phyloP scores from a whole-genome alignment of 306 rosid genomes.

The Vigna angularis region DNA sequence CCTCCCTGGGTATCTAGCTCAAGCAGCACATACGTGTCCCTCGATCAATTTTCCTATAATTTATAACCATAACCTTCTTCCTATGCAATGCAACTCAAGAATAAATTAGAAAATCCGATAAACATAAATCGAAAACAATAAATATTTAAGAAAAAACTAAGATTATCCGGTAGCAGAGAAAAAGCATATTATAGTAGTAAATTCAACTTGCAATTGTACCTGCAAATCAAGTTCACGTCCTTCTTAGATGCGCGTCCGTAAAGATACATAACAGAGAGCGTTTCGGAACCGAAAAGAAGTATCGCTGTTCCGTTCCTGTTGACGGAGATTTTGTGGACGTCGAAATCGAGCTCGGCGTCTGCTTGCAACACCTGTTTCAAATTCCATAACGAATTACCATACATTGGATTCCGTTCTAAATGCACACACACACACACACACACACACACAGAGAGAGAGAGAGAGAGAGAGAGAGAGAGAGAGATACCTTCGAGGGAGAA shows the following conservation, averaged over 20 bases:
- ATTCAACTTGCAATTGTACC: slow-evolving; percentile 52
- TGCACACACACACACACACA: too few relatives aligned
- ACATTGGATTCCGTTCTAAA: background rate
- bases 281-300: slow-evolving; percentile 70
- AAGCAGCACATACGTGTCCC: background rate
- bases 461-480: background rate
- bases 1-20: background rate
- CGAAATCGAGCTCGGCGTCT: slow-evolving; percentile 62
- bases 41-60: background rate
- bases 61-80: slow-evolving; percentile 19
- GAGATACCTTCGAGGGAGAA: slow-evolving; percentile 76
- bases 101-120: slow-evolving; percentile 7
- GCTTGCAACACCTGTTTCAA: slow-evolving; percentile 72
- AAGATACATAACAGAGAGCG: slow-evolving; percentile 75
- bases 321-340: slow-evolving; percentile 70
- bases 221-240: slow-evolving; percentile 71
- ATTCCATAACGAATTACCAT: slow-evolving; percentile 25
- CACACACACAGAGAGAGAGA: background rate
- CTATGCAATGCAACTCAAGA: slow-evolving; percentile 24
- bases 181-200: background rate
- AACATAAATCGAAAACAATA: background rate
- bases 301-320: slow-evolving; percentile 79
- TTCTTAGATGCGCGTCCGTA: slow-evolving; percentile 69
- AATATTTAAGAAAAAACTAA: slow-evolving; percentile 43
- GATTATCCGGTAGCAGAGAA: slow-evolving; percentile 14